Evolutionary conservation across 176 grass and related monocot species (phyloP), one percentile per base, ranked within the genome.

Genomic region (Urochloa ruziziensis): DNA sequence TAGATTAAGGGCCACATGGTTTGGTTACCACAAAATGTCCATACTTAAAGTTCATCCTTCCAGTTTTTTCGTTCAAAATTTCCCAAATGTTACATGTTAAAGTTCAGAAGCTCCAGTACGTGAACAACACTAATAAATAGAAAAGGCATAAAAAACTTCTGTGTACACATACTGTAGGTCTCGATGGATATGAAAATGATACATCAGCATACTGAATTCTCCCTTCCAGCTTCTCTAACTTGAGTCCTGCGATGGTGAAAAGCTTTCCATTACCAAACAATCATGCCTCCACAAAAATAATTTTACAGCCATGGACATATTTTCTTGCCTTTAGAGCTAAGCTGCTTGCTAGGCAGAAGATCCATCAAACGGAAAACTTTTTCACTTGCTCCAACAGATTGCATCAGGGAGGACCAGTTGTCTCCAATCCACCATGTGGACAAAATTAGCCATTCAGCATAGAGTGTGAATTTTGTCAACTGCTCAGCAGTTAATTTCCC

Each of bases 341-440:
- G 87, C 61, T 96, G 82, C 34, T 48, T 88, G 70, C 90, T 91
- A 39, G 96, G 96, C 19, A 96, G 82, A 44, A 96, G 93, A 94
- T 99, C 93, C 93, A 96, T 96, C 87, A 96, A 86, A 40, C 83
- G 79, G 62, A 99, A 99, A 60, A 99, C 91, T 74, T 99, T 99
- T 96, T 96, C 96, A 62, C 96, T 99, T 86, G 96, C 96, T 62
- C 96, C 93, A 7, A 99, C 83, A 15, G 96, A 96, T 49, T 96
- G 96, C 96, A 96, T 99, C 64, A 99, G 68, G 63, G 91, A 95
- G n/a, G 96, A 96, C 93, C 91, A 99, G 78, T 96, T 99, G 83
- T 99, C 96, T 80, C 93, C 96, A 78, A 99, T 93, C 91, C 89
- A 99, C 96, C 96, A 99, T 62, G 93, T 94, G 62, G 96, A 99